phyloP scores from a whole-genome alignment of 805 yeast genomes.

The Sugiyamaella boreocaroliniensis region DNA sequence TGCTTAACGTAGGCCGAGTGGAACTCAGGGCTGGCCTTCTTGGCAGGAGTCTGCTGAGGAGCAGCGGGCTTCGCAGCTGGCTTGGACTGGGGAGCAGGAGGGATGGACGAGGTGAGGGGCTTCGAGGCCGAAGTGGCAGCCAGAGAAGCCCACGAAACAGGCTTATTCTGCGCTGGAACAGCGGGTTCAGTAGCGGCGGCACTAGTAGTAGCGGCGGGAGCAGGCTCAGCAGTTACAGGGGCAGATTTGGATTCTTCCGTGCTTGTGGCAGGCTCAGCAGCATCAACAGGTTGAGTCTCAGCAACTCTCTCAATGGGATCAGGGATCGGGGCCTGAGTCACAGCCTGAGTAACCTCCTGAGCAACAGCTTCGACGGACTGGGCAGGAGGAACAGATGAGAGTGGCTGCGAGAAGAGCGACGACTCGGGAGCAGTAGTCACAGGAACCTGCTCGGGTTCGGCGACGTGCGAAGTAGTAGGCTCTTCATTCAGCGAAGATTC shows the following conservation, averaged over 20 bases:
- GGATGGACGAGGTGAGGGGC: slow-evolving; percentile 2
- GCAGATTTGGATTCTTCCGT: no score
- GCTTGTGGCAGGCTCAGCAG: background rate
- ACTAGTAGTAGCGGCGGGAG: background rate
- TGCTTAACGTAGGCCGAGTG: slow-evolving; percentile 34
- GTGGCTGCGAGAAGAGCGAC: background rate
- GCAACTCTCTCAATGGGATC: background rate
- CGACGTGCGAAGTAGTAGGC: background rate
- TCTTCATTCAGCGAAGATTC: slow-evolving; percentile 10
- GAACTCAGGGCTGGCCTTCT: slow-evolving; percentile 15
- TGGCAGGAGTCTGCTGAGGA: slow-evolving; percentile 6
- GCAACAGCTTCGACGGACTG: background rate
- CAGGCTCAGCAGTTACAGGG: background rate
- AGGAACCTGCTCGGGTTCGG: background rate
- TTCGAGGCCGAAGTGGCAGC: slow-evolving; percentile 9
- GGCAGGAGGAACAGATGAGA: background rate
- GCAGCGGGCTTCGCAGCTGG: slow-evolving; percentile 13
- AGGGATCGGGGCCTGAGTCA: background rate
- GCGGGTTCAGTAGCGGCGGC: slow-evolving; percentile 10
- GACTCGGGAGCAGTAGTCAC: background rate
- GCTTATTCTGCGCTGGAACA: background rate
- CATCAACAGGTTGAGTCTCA: background rate
- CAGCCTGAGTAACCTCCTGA: background rate
- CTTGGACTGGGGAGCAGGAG: slow-evolving; percentile 13
- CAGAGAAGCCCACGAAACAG: slow-evolving; percentile 17